Conservation (phyloP, 352 stramenopile species). For the Peronospora tabacina region DNA sequence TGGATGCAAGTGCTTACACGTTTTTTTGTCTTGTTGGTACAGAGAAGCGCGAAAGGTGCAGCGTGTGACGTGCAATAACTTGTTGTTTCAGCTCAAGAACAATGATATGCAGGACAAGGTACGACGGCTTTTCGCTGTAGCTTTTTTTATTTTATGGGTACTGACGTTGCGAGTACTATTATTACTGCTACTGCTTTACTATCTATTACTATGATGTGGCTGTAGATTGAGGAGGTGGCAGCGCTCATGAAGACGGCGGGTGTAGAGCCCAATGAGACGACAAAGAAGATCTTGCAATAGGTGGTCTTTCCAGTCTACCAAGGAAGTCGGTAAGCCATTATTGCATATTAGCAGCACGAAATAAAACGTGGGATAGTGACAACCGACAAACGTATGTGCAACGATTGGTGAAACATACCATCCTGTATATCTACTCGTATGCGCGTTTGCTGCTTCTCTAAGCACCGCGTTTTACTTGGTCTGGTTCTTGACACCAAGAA, state of each 20-base stretch:
- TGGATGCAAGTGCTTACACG: not conserved
- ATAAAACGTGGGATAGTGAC: constrained; percentile 20
- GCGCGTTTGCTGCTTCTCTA: constrained; percentile 4
- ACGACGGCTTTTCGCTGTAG: not conserved
- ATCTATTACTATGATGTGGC: not conserved
- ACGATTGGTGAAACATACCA: not conserved
- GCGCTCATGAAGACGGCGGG: constrained; percentile 70
- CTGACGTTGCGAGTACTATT: not conserved
- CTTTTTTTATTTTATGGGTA: not conserved
- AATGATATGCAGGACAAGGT: constrained; percentile 65
- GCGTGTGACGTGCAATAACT: constrained; percentile 82
- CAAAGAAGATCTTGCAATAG: constrained; percentile 78
- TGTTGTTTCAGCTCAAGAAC: constrained; percentile 83
- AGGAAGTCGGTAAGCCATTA: not conserved
- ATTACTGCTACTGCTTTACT: not conserved
- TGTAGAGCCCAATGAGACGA: constrained; percentile 76
- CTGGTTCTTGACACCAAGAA: constrained; percentile 96
- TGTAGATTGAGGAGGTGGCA: constrained; percentile 64
- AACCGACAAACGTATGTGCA: constrained; percentile 3
- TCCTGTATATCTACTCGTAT: constrained; percentile 8
- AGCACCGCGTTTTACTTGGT: constrained; percentile 78
- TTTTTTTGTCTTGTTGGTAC: constrained; percentile 10
- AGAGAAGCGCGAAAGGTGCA: constrained; percentile 69
- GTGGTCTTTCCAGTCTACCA: constrained; percentile 7
- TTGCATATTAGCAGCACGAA: constrained; percentile 12